Conservation (phyloP, 768 basidiomycete genomes). For the Dacryopinax spathularia region DNA sequence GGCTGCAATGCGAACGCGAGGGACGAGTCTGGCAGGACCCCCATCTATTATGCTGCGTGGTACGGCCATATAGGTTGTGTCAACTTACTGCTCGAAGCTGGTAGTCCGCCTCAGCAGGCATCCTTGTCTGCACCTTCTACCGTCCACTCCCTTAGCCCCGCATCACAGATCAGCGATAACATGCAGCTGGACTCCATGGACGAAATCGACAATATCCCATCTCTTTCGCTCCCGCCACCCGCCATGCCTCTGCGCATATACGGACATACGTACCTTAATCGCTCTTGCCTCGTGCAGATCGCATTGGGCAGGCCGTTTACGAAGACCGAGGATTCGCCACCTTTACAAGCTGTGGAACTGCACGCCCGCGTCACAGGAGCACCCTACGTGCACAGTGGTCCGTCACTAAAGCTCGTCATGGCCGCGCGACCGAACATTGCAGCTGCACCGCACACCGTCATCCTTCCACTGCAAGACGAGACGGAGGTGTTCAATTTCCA, state of each 20-base stretch:
- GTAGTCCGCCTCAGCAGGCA: constrained; percentile 14
- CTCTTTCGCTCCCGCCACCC: constrained; percentile 87
- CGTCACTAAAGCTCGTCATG: constrained; percentile 89
- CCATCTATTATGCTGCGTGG: constrained; percentile 94
- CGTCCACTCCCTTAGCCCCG: not conserved
- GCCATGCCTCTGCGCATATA: constrained; percentile 97
- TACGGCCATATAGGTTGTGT: constrained; percentile 70
- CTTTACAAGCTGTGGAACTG: constrained; percentile 42
- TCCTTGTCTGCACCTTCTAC: constrained; percentile 13
- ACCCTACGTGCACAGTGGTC: constrained; percentile 29
- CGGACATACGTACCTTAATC: constrained; percentile 89
- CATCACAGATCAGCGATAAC: not conserved
- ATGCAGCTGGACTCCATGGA: constrained; percentile 29
- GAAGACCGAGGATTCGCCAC: constrained; percentile 23
- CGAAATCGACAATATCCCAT: constrained; percentile 82
- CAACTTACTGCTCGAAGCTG: constrained; percentile 39
- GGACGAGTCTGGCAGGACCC: constrained; percentile 74
- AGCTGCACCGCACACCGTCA: constrained; percentile 79
- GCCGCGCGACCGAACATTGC: constrained; percentile 72
- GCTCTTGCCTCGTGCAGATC: constrained; percentile 70
- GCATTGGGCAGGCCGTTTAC: constrained; percentile 57
- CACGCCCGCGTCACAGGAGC: constrained; percentile 61
- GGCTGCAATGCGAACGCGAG: constrained; percentile 57
- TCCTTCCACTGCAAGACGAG: constrained; percentile 61
- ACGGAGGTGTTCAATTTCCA: constrained; percentile 75